Base-by-base conservation (phyloP, 768 basidiomycete genomes). In the Tulasnella sp. region DNA sequence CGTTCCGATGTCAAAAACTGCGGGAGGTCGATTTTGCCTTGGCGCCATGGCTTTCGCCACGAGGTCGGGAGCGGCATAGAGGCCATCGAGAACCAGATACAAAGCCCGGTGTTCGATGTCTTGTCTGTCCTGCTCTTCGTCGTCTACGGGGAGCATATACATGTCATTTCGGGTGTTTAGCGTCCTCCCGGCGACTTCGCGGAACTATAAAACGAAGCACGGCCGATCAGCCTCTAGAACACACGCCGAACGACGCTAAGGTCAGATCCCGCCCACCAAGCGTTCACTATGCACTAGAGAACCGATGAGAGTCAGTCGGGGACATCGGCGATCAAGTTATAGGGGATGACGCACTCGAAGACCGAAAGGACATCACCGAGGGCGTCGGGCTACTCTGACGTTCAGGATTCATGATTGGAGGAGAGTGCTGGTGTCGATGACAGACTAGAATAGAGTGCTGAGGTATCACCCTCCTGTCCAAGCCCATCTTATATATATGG, bases 111-210 rank as follows among this genome's bases (percentile, higher is more conserved):
- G 78, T 39, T 79, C 71, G 27, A 79, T 74, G 24, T 79, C 78
- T 79, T 79, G 78, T 27, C 78, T 40, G 9, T 79, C 44, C n/a
- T 79, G 78, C 44, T 79, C 78, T 58, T 73, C 78, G 10, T 79
- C 78, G 71, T 79, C 78, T 27, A 42, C 62, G 1, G 78, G 78
- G 8, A 79, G 39, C 68, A 79, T 79, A 24, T 79, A 79, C 42
- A 44, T 56, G 27, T 79, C 78, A 44, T 73, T 74, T 27, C 73
- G 78, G 24, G 39, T 52, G 68, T 71, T 46, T 19, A 73, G 71
- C 16, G 21, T 39, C 18, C 78, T 73, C 9, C 78, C 78, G 16
- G 40, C 39, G 36, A 79, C 46, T 48, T 71, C 71, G 27, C 78
- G 78, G 27, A 79, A 71, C 78, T 79, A 44, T 44, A 16, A 31